These are phyloP conservation scores for Backusella psychrophila DNA, from an alignment of 192 early-diverging fungal genomes.

Conservation along the genomic window DNA sequence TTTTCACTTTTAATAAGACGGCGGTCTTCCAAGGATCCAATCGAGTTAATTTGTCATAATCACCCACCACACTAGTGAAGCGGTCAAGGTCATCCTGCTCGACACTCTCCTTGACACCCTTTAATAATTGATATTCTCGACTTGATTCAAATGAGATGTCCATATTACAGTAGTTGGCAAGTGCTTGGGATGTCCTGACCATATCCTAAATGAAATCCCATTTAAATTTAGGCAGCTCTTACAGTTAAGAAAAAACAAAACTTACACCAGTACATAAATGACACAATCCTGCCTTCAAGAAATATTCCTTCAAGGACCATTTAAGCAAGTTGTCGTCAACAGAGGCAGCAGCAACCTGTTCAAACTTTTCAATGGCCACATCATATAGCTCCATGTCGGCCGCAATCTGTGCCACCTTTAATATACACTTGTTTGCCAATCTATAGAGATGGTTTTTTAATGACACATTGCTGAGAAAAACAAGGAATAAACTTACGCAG, in stretches of 20 bases:
- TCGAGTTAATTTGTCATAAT: slow-evolving; percentile 86
- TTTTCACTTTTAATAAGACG: slow-evolving; percentile 86
- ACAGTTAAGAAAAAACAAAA: neutral
- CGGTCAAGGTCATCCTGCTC: slow-evolving; percentile 79
- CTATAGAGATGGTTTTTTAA: slow-evolving; percentile 36
- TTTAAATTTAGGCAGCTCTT: neutral
- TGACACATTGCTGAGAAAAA: neutral
- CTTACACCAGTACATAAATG: slow-evolving; percentile 76
- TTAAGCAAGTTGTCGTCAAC: slow-evolving; percentile 91
- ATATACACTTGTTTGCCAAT: slow-evolving; percentile 83
- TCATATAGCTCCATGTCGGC: slow-evolving; percentile 88
- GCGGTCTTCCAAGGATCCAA: slow-evolving; percentile 98
- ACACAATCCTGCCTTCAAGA: slow-evolving; percentile 94
- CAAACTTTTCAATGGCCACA: slow-evolving; percentile 88
- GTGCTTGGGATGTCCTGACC: slow-evolving; percentile 67
- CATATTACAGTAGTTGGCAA: slow-evolving; percentile 87
- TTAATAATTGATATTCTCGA: slow-evolving; percentile 80
- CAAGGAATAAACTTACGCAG: slow-evolving; percentile 63
- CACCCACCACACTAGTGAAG: slow-evolving; percentile 78
- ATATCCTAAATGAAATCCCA: slow-evolving; percentile 55
- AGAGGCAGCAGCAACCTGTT: slow-evolving; percentile 77
- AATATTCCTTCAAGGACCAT: slow-evolving; percentile 96
- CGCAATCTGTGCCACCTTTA: slow-evolving; percentile 91
- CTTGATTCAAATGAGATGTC: slow-evolving; percentile 83
- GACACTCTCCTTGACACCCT: slow-evolving; percentile 67